phyloP scores from a whole-genome alignment of 1,284 basidiomycete genomes.

The Melampsora larici-populina region DNA sequence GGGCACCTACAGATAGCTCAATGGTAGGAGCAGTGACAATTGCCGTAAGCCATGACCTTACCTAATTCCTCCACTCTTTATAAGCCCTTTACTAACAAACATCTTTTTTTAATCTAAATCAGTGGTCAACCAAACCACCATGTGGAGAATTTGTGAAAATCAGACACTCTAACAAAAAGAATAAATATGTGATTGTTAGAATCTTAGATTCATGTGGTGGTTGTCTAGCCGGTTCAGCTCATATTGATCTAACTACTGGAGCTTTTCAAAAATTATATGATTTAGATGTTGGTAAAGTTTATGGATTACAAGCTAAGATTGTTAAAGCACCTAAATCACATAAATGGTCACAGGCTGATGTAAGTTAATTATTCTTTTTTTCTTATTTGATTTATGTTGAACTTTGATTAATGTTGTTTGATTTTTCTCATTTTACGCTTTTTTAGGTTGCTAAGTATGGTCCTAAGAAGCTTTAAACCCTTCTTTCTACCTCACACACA shows the following conservation, averaged over 20 bases:
- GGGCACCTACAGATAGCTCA: conserved; percentile 38
- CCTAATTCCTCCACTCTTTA: too few species aligned
- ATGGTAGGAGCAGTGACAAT: conserved; percentile 34
- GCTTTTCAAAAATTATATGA: conserved; percentile 31
- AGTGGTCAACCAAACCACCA: conserved; percentile 31
- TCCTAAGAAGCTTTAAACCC: not conserved
- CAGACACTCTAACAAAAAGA: not conserved
- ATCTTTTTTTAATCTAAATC: too few species aligned
- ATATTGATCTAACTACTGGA: conserved; percentile 29
- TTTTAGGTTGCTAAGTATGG: not conserved
- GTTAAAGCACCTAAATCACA: not conserved
- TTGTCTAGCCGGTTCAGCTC: not conserved
- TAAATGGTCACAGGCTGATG: not conserved
- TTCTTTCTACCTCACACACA: not conserved
- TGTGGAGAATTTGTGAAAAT: conserved; percentile 34
- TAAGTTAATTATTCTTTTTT: not conserved
- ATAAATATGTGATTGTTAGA: conserved; percentile 18
- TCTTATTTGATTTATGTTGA: not conserved
- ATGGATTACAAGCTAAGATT: conserved; percentile 19
- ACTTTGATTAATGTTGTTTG: not conserved
- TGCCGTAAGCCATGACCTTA: conserved; percentile 3
- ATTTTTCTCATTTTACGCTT: not conserved
- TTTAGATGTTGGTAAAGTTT: conserved; percentile 23
- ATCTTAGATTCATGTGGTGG: conserved; percentile 29
- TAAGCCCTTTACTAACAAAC: too few species aligned